These are phyloP conservation scores for Metschnikowia lachancei DNA, from an alignment of 805 yeast species.

Conservation along the genomic window DNA sequence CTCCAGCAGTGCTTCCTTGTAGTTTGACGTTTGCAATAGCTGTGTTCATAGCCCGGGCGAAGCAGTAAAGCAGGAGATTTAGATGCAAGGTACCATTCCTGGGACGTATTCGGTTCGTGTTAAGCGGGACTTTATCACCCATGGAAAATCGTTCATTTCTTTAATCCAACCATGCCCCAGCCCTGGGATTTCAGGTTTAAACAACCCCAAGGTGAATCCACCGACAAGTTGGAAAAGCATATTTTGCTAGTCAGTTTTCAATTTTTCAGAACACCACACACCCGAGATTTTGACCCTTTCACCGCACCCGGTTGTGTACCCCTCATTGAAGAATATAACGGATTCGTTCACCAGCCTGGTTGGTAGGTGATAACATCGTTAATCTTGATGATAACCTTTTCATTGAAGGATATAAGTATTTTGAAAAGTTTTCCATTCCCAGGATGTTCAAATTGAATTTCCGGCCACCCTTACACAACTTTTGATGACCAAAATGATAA, in stretches of 20 bases:
- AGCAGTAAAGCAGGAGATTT: neutral
- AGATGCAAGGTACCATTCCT: neutral
- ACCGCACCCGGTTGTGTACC: conserved; percentile 3
- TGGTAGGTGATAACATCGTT: neutral
- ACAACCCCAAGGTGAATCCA: conserved; percentile 6
- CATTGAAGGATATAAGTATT: neutral
- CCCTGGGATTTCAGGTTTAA: neutral
- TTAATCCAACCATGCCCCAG: neutral
- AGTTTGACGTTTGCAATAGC: neutral
- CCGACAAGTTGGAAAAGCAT: neutral
- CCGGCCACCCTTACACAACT: neutral
- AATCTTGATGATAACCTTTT: conserved; percentile 1
- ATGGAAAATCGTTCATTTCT: neutral
- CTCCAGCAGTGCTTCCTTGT: conserved; percentile 1
- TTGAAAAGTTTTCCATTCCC: neutral
- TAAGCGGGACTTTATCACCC: conserved; percentile 7
- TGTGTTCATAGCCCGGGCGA: neutral
- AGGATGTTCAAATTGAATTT: neutral
- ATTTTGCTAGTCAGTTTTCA: conserved; percentile 1
- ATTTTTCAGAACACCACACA: neutral
- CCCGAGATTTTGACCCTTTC: neutral
- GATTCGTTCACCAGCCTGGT: neutral
- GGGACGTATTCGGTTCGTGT: neutral
- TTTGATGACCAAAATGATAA: neutral
- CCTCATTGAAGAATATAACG: neutral